phyloP scores from a whole-genome alignment of 2,329 filamentous ascomycete genomes.

The Pseudocercospora fijiensis region DNA sequence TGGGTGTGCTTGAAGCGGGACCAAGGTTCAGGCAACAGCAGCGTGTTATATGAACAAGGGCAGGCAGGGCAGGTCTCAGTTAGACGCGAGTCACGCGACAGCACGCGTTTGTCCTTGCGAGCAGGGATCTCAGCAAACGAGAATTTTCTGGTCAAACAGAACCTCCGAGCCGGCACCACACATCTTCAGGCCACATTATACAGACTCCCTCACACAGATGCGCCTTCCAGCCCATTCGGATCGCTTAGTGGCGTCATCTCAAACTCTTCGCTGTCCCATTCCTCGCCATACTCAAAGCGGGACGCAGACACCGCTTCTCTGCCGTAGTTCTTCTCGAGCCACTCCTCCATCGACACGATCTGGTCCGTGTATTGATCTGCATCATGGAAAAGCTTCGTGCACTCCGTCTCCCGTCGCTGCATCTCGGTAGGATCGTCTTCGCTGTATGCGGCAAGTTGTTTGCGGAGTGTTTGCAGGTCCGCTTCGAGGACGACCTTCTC shows the following conservation, averaged over 20 bases:
- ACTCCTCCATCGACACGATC: slow-evolving; percentile 49
- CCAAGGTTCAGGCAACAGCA: background rate
- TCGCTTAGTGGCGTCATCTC: slow-evolving; percentile 11
- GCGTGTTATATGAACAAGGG: background rate
- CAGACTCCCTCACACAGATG: background rate
- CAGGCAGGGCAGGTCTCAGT: background rate
- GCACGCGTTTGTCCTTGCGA: background rate
- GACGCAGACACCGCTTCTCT: slow-evolving; percentile 46
- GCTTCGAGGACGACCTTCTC: slow-evolving; percentile 40
- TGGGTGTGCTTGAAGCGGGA: background rate
- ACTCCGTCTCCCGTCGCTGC: slow-evolving; percentile 42
- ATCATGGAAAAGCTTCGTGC: slow-evolving; percentile 32
- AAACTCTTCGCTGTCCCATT: slow-evolving; percentile 54
- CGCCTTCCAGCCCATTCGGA: background rate
- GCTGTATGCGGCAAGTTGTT: slow-evolving; percentile 47
- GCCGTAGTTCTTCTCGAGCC: slow-evolving; percentile 45
- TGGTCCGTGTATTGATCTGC: slow-evolving; percentile 46
- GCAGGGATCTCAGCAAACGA: background rate
- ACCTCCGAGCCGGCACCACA: background rate
- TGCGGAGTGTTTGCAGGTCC: slow-evolving; percentile 42
- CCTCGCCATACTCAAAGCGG: slow-evolving; percentile 51
- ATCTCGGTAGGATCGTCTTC: slow-evolving; percentile 49
- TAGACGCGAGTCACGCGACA: no score
- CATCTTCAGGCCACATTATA: background rate
- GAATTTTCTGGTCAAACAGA: background rate